Evolutionary conservation across 169 alveolate genomes (phyloP).

Genomic region (Miamiensis avidus): DNA sequence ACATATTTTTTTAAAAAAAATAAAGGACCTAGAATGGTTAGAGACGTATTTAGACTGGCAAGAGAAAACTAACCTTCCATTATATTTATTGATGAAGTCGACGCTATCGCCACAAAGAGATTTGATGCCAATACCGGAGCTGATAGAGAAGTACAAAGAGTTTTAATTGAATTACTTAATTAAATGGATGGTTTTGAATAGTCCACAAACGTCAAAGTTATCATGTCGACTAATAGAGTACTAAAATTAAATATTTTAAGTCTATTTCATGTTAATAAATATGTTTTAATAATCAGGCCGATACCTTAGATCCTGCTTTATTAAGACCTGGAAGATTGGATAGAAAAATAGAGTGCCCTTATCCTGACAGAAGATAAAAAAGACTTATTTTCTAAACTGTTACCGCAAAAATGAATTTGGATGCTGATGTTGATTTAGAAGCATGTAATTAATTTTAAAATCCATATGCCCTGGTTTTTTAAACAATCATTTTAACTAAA

Average conservation of each 20-base stretch:
- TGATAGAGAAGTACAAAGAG: slow-evolving; percentile 98
- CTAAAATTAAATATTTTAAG: background rate
- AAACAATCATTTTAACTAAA: background rate
- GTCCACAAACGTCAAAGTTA: slow-evolving; percentile 95
- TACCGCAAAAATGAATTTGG: slow-evolving; percentile 97
- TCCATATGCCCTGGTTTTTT: too few relatives aligned
- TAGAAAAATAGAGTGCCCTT: slow-evolving; percentile 97
- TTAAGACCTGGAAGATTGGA: slow-evolving; percentile 98
- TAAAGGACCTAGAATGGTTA: slow-evolving; percentile 99
- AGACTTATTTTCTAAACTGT: slow-evolving; percentile 95
- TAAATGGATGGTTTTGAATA: slow-evolving; percentile 99
- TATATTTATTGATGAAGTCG: slow-evolving; percentile 98
- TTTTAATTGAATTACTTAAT: slow-evolving; percentile 94
- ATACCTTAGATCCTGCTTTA: slow-evolving; percentile 99
- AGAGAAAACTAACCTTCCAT: slow-evolving; percentile 94
- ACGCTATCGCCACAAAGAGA: slow-evolving; percentile 97
- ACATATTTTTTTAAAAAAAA: too few relatives aligned
- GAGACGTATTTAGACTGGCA: slow-evolving; percentile 97
- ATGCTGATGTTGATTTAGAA: slow-evolving; percentile 98
- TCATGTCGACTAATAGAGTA: slow-evolving; percentile 99
- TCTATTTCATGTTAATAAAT: too few relatives aligned
- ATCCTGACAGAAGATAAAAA: slow-evolving; percentile 98
- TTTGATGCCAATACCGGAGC: slow-evolving; percentile 98
- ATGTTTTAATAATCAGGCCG: slow-evolving; percentile 61
- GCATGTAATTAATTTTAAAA: slow-evolving; percentile 70